Evolutionary conservation across 306 rosid species (phyloP), one percentile per base, ranked within the genome.

Genomic region (Gleditsia sinensis): DNA sequence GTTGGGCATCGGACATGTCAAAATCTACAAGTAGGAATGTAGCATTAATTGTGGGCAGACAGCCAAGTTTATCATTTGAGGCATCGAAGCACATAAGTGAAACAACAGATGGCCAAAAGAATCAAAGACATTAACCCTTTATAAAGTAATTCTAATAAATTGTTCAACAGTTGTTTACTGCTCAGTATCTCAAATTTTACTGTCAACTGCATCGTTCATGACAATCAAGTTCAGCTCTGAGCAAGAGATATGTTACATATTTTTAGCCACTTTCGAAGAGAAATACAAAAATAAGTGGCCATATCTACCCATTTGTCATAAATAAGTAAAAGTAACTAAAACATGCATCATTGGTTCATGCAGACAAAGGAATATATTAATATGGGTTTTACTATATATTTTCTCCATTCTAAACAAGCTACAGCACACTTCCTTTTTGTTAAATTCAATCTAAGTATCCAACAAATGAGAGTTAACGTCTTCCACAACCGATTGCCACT

Each of bases 1-100:
- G 81, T 83, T 94, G 99, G 73, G 86, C 86, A 49, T 87, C 87
- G 1, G 95, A 88, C 96, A 94, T 80, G 67, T 84, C 89, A 86
- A 94, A 90, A 90, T 94, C 99, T 94, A 84, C 37, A 67, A 71
- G 66, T 10, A 85, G 37, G 33, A 34, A 77, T 74, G 37, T 39
- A 75, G 21, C 79, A 82, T 50, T 80, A 71, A 66, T 40, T 20
- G 20, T 34, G 69, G 45, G 39, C 62, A 27, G 32, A 37, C 32
- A 42, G 13, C 25, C 67, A 25, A 64, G 55, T 48, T 50, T 45
- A 43, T 30, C 53, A 16, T 19, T 6, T 25, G 16, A 53, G 21
- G 46, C 69, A 71, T 45, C 21, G 16, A 37, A 32, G 10, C 20
- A 17, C 42, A 46, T n/a, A n/a, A n/a, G n/a, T n/a, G n/a, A n/a